A percentile compares a stretch with the other conserved stretches of the same genome.
Evolutionary conservation across 1,284 basidiomycete species (phyloP).

Genomic region (Taiwanofungus camphoratus): DNA sequence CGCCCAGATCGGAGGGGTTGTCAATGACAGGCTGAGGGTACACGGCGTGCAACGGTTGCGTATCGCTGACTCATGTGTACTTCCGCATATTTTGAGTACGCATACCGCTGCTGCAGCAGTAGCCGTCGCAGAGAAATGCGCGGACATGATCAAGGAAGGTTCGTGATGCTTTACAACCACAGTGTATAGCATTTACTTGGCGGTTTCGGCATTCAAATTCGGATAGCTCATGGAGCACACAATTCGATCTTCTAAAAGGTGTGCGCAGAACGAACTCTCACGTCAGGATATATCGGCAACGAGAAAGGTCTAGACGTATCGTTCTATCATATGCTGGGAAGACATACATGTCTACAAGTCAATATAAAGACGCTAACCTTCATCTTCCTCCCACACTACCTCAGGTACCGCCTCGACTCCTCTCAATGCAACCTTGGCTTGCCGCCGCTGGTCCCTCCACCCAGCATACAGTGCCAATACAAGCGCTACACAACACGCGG

Average conservation of each 20-base stretch:
- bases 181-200: too few species aligned
- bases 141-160: slow-evolving; percentile 13
- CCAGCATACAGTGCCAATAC: slow-evolving; percentile 43
- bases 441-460: slow-evolving; percentile 38
- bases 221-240: too few species aligned
- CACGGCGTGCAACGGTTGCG: slow-evolving; percentile 38
- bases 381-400: slow-evolving; percentile 26
- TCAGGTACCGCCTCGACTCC: slow-evolving; percentile 11
- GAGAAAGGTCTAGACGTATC: too few species aligned
- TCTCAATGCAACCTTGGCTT: slow-evolving; percentile 10
- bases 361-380: too few species aligned
- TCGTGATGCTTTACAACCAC: too few species aligned
- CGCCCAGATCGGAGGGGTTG: slow-evolving; percentile 9
- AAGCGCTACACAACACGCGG: slow-evolving; percentile 42
- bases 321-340: too few species aligned
- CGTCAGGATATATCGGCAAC: too few species aligned
- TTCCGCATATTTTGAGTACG: slow-evolving; percentile 30
- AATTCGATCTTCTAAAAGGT: too few species aligned
- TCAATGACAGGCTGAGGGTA: slow-evolving; percentile 44
- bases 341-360: too few species aligned
- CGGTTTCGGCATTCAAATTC: too few species aligned
- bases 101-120: slow-evolving; percentile 34
- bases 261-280: too few species aligned
- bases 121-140: slow-evolving; percentile 33
- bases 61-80: slow-evolving; percentile 36